phyloP scores from a whole-genome alignment of 345 rosid species.

The Jatropha curcas region DNA sequence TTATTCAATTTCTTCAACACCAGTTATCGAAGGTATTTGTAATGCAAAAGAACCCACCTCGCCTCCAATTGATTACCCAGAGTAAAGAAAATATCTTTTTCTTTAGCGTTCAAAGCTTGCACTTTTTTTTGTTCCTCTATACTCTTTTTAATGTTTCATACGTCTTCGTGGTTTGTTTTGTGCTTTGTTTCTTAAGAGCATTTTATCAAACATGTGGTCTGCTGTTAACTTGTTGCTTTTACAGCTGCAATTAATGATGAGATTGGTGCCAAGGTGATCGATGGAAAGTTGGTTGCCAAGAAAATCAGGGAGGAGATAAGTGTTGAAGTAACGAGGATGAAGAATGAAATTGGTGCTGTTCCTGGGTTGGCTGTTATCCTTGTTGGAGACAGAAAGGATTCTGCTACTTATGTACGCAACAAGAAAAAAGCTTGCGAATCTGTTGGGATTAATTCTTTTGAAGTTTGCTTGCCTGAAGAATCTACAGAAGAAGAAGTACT shows the following conservation, averaged over 20 bases:
- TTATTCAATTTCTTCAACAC: slow-evolving; percentile 3
- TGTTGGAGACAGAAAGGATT: slow-evolving; percentile 79
- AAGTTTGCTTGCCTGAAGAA: slow-evolving; percentile 57
- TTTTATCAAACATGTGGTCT: slow-evolving; percentile 6
- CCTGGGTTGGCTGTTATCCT: slow-evolving; percentile 88
- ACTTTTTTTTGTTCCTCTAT: background rate
- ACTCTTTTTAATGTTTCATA: background rate
- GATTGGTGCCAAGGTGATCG: slow-evolving; percentile 59
- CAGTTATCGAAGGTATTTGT: background rate
- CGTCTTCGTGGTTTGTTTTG: background rate
- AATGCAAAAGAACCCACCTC: background rate
- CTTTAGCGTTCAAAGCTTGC: background rate
- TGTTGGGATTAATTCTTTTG: slow-evolving; percentile 75
- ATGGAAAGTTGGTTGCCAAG: slow-evolving; percentile 74
- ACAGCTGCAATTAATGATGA: slow-evolving; percentile 39
- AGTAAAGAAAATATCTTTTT: background rate
- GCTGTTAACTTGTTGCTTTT: background rate
- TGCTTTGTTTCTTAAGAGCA: background rate
- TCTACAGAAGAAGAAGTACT: slow-evolving; percentile 68
- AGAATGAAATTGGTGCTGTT: slow-evolving; percentile 63
- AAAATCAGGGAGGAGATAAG: slow-evolving; percentile 68
- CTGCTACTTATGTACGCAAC: slow-evolving; percentile 80
- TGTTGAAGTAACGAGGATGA: slow-evolving; percentile 66
- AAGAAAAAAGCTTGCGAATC: slow-evolving; percentile 85
- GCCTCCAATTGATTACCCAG: background rate